These are phyloP conservation scores for Wickerhamomyces bovis DNA, from an alignment of 805 yeast genomes.

Conservation along the genomic window DNA sequence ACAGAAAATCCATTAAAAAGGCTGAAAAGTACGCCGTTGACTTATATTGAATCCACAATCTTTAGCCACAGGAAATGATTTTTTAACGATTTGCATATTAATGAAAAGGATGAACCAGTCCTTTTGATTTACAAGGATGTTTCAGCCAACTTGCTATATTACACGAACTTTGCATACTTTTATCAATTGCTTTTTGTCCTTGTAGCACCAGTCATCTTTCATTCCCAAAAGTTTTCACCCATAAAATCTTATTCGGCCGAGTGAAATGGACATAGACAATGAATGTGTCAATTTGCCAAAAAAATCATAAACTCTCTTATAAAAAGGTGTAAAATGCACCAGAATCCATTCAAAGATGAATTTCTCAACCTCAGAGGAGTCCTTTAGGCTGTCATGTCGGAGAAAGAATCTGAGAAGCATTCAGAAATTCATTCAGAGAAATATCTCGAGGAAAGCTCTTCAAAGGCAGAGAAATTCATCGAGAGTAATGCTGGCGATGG, in stretches of 20 bases:
- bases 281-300: background rate
- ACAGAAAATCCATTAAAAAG: background rate
- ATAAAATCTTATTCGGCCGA: background rate
- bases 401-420: background rate
- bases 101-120: too few relatives aligned
- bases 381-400: background rate
- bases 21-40: background rate
- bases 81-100: background rate
- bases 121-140: too few relatives aligned
- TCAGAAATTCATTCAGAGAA: background rate
- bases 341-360: background rate
- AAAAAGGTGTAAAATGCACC: too few relatives aligned
- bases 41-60: background rate
- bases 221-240: background rate
- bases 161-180: background rate
- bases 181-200: too few relatives aligned
- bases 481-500: slow-evolving; percentile 24
- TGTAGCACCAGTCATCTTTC: too few relatives aligned
- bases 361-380: too few relatives aligned
- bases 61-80: too few relatives aligned
- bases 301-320: too few relatives aligned
- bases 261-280: background rate
- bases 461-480: slow-evolving; percentile 8
- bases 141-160: background rate
- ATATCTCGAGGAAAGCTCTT: background rate